Conservation (phyloP, 768 basidiomycete genomes). For the Boletus subcaerulescens region DNA sequence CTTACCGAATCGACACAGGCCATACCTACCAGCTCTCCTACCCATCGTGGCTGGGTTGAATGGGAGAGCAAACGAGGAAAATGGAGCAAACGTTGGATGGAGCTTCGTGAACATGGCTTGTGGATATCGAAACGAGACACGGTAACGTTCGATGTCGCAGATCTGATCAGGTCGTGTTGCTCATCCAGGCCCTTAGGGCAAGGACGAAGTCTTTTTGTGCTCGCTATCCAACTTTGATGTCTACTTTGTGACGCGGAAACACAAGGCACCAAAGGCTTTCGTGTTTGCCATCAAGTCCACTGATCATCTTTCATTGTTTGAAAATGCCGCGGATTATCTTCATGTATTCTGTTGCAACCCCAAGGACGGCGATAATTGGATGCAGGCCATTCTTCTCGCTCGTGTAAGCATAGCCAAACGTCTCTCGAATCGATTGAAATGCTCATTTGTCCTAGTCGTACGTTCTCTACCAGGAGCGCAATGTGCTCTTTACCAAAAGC, state of each 20-base stretch:
- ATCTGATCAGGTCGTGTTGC: not conserved
- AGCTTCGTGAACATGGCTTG: slow-evolving; percentile 79
- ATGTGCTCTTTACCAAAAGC: slow-evolving; percentile 45
- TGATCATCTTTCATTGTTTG: slow-evolving; percentile 82
- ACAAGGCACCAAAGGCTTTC: slow-evolving; percentile 82
- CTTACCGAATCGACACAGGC: slow-evolving; percentile 43
- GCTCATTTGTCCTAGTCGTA: slow-evolving; percentile 57
- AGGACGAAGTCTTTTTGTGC: slow-evolving; percentile 80
- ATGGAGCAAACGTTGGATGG: slow-evolving; percentile 92
- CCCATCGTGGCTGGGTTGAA: slow-evolving; percentile 67
- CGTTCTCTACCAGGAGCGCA: slow-evolving; percentile 76
- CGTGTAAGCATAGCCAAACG: slow-evolving; percentile 50
- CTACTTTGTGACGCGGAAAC: slow-evolving; percentile 70
- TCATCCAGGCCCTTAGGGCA: slow-evolving; percentile 50
- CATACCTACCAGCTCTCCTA: slow-evolving; percentile 45
- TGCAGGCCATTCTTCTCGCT: slow-evolving; percentile 77
- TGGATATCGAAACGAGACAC: slow-evolving; percentile 89
- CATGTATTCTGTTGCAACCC: slow-evolving; percentile 81
- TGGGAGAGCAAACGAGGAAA: slow-evolving; percentile 91
- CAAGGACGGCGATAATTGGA: slow-evolving; percentile 72
- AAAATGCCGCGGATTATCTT: slow-evolving; percentile 83
- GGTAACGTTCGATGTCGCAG: slow-evolving; percentile 41
- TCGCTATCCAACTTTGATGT: slow-evolving; percentile 87
- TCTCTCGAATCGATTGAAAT: not conserved
- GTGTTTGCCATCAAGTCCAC: slow-evolving; percentile 88